Evolutionary conservation across 2,329 filamentous ascomycete species (phyloP), one percentile per base, ranked within the genome.

Genomic region (Akanthomyces uredinophilus): DNA sequence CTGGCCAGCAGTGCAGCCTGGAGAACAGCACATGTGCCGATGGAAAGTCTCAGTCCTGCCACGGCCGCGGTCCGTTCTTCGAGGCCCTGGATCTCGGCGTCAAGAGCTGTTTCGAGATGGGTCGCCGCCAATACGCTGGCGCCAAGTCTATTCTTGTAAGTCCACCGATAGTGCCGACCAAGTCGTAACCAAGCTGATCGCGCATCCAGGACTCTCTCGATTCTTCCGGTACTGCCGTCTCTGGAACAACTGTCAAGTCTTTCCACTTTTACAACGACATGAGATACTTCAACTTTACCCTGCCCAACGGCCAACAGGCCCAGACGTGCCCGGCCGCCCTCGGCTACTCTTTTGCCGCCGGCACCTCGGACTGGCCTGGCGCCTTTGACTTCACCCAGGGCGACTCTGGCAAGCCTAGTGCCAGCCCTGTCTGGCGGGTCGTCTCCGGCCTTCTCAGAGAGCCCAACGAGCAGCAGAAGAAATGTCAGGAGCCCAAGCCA

Each of bases 331-430:
- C 92, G 4, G 93, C 93, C 0, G 92, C 92, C 0, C 78, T 98
- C 64, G 94, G 94, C 6, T 96, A 95, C 72, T 93, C 90, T 0
- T 98, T 98, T 71, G 94, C 94, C 0, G 94, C 91, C 1, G 94
- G 94, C 13, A 98, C 94, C 0, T 91, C 91, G 0, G 94, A 98
- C 72, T 92, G 94, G 6, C 93, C 94, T 0, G 94, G 94, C 0
- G 87, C 87, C 0, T 96, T 96, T 69, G 94, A 98, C 74, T 97
- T 98, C 72, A 95, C 91, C 1, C 94, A 98, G 71, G 93, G 92
- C 66, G 84, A 90, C 66, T 85, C 86, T 0, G 87, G 87, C 37
- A 80, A 84, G n/a, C 88, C 91, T 46, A 83, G 83, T 24, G 72
- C 73, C 51, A 91, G 88, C 67, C 92, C 92, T 0, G 76, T 97